These are phyloP conservation scores for Penicillium nucicola DNA, from an alignment of 495 filamentous ascomycete species.

Conservation along the genomic window DNA sequence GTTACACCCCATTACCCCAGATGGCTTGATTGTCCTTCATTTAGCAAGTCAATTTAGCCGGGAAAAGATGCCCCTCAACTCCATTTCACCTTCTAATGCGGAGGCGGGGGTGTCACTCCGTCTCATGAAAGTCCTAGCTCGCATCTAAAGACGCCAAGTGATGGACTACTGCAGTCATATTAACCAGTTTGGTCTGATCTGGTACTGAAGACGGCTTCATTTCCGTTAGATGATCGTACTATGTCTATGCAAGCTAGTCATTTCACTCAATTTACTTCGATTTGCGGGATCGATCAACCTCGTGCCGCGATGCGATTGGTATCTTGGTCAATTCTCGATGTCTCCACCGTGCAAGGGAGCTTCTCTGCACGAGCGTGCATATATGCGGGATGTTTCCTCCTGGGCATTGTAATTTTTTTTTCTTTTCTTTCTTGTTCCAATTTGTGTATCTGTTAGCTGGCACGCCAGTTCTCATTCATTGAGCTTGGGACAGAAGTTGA, in stretches of 20 bases:
- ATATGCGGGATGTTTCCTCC: conserved; percentile 3
- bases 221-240: conserved; percentile 1
- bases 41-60: conserved; percentile 11
- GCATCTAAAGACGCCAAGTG: background rate
- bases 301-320: background rate
- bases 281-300: background rate
- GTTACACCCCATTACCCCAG: background rate
- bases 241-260: background rate
- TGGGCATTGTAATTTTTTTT: background rate
- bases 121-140: conserved; percentile 17
- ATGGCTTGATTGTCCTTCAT: background rate
- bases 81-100: background rate
- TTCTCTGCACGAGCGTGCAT: background rate
- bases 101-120: conserved; percentile 15
- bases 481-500: background rate
- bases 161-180: conserved; percentile 2
- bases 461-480: background rate
- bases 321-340: background rate
- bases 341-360: background rate
- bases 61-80: background rate
- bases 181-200: background rate
- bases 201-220: conserved; percentile 3
- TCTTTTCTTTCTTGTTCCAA: background rate
- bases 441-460: background rate
- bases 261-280: conserved; percentile 2